A percentile compares a stretch with the other conserved stretches of the same genome.
These are phyloP conservation scores for Melaleuca quinquenervia DNA, from an alignment of 345 rosid species.

Conservation along the genomic window DNA sequence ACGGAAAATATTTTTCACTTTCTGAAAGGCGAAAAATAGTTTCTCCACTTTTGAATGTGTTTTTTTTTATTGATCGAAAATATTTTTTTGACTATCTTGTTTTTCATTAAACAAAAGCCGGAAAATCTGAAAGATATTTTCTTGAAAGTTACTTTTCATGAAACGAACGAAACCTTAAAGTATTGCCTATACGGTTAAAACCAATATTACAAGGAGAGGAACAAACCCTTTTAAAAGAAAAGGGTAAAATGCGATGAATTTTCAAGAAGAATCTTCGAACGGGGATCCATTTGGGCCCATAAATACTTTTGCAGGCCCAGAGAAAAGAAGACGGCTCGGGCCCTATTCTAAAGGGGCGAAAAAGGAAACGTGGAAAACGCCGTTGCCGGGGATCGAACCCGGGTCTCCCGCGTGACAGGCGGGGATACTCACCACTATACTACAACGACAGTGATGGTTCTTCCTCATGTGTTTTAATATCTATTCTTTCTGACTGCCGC, in stretches of 20 bases:
- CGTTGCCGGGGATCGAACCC: constrained; percentile 98
- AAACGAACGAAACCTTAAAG: too few species aligned
- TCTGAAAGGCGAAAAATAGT: too few species aligned
- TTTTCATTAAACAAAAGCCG: too few species aligned
- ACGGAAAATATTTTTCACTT: too few species aligned
- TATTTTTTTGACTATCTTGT: too few species aligned
- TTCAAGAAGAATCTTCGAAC: too few species aligned
- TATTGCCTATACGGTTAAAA: background rate
- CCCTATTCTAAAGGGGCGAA: background rate
- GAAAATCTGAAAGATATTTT: too few species aligned
- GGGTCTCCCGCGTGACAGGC: constrained; percentile 95
- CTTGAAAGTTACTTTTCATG: too few species aligned
- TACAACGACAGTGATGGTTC: constrained; percentile 35
- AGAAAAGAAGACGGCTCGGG: background rate
- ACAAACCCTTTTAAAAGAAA: background rate
- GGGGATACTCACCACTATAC: constrained; percentile 89
- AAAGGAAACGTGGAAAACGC: constrained; percentile 2
- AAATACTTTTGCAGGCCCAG: background rate
- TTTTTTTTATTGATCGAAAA: too few species aligned
- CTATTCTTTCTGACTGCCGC: too few species aligned
- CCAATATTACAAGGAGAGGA: background rate
- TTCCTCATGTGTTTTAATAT: too few species aligned
- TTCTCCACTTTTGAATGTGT: too few species aligned
- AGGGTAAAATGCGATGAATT: background rate
- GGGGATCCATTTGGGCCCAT: background rate